Base-by-base conservation (phyloP, 2,329 filamentous ascomycete genomes). In the Falciphora oryzae region DNA sequence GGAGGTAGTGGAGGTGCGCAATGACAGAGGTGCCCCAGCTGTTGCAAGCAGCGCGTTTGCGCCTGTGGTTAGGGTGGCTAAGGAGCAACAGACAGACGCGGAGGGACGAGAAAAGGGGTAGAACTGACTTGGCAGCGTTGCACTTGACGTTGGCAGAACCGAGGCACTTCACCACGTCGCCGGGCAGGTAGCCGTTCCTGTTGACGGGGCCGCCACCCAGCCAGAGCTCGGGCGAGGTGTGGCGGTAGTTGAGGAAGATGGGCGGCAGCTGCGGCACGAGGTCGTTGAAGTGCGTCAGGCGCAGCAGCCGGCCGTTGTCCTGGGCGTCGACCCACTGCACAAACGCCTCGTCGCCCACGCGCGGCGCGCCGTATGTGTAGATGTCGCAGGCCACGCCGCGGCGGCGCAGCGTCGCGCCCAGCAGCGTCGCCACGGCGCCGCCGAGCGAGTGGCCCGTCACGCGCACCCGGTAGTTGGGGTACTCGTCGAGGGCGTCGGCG, bases 211-310 rank as follows among this genome's bases (percentile, higher is more conserved):
- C 71, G 8, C 76, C 71, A 8, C 76, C 72, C 35, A 89, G 77
- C 81, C 85, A 91, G 76, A 87, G 91, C 78, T 92, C 90, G 1
- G 89, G 88, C 22, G 80, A 84, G 22, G 85, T 83, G 74, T 92
- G 89, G 53, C 82, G 77, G 77, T 86, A 92, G 44, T 83, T 83
- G 63, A 89, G 73, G 59, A 83, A 63, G 65, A 85, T 75, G 14
- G 87, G 84, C 1, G 89, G 89, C 53, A 93, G 79, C 57, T 86
- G 83, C 0, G 90, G 87, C 2, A 92, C 84, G 0, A 87, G 86
- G 73, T 93, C 90, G 69, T 83, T 77, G 57, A 75, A 75, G 75
- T 92, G 89, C 1, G 89, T 92, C 62, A 91, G 78, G 67, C 89
- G 86, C 76, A 80, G 88, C 68, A 85, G 82, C 64, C 72, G 72